These are phyloP conservation scores for Xylariaceae sp. DNA, from an alignment of 2,329 filamentous ascomycete genomes.

Conservation along the genomic window DNA sequence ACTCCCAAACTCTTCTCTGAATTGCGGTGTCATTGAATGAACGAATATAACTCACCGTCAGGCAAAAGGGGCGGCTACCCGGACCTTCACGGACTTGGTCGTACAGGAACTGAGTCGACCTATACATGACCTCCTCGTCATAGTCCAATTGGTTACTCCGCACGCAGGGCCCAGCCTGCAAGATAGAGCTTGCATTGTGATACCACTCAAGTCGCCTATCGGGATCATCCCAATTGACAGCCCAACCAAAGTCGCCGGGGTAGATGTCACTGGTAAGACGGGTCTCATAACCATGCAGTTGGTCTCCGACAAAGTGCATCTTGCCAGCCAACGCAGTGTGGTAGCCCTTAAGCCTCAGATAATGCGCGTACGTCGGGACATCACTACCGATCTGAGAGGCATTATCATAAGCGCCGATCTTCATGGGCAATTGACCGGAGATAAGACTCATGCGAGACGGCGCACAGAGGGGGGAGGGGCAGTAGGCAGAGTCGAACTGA, in stretches of 20 bases:
- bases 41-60: constrained; percentile 56
- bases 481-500: constrained; percentile 91
- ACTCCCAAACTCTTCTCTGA: not conserved
- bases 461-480: constrained; percentile 86
- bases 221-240: constrained; percentile 91
- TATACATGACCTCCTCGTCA: constrained; percentile 94
- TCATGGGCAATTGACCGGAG: constrained; percentile 83
- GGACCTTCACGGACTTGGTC: constrained; percentile 80
- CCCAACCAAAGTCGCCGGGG: constrained; percentile 90
- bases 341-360: constrained; percentile 77
- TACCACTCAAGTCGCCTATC: constrained; percentile 87
- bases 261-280: constrained; percentile 94
- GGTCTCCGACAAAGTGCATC: constrained; percentile 96
- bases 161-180: constrained; percentile 83
- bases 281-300: constrained; percentile 89
- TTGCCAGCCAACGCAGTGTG: constrained; percentile 89
- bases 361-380: constrained; percentile 87
- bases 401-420: constrained; percentile 89
- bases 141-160: constrained; percentile 94
- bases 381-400: constrained; percentile 78
- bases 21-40: not conserved
- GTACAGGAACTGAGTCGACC: constrained; percentile 82
- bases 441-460: constrained; percentile 94
- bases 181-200: constrained; percentile 89
- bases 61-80: constrained; percentile 69